Evolutionary conservation across 306 rosid genomes (phyloP).

Genomic region (Vigna reflexopilosa): DNA sequence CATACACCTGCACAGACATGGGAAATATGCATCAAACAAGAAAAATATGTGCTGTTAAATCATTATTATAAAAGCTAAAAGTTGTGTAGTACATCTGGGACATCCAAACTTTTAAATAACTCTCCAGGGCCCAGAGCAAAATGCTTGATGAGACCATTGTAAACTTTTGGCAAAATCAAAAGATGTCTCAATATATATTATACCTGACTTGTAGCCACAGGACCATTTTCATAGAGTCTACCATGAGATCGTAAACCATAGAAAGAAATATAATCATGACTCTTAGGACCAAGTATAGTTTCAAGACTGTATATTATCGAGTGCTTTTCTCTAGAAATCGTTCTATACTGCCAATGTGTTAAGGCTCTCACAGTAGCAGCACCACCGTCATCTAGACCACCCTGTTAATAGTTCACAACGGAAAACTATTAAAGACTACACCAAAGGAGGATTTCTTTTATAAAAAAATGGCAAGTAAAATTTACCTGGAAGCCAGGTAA

Average conservation of each 20-base stretch:
- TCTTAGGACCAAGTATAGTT: constrained; percentile 75
- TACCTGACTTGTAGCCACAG: constrained; percentile 95
- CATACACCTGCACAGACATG: constrained; percentile 71
- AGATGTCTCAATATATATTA: constrained; percentile 11
- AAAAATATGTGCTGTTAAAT: constrained; percentile 8
- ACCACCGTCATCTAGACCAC: constrained; percentile 94
- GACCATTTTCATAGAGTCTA: constrained; percentile 77
- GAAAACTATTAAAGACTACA: constrained; percentile 10
- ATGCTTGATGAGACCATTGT: background rate
- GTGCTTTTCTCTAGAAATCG: constrained; percentile 78
- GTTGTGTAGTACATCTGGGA: constrained; percentile 8
- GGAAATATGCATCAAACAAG: constrained; percentile 36
- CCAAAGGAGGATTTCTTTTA: constrained; percentile 20
- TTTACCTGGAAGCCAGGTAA: constrained; percentile 98
- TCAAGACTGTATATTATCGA: constrained; percentile 83
- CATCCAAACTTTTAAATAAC: background rate
- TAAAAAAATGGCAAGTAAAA: constrained; percentile 5
- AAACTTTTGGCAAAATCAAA: background rate
- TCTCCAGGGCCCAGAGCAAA: background rate
- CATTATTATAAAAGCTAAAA: constrained; percentile 21
- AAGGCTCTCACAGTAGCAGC: constrained; percentile 99
- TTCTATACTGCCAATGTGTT: constrained; percentile 98
- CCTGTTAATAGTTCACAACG: constrained; percentile 56
- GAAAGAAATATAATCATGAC: constrained; percentile 90
- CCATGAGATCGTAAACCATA: constrained; percentile 95